Evolutionary conservation across 768 basidiomycete species (phyloP).

Genomic region (Dendrothele bispora): DNA sequence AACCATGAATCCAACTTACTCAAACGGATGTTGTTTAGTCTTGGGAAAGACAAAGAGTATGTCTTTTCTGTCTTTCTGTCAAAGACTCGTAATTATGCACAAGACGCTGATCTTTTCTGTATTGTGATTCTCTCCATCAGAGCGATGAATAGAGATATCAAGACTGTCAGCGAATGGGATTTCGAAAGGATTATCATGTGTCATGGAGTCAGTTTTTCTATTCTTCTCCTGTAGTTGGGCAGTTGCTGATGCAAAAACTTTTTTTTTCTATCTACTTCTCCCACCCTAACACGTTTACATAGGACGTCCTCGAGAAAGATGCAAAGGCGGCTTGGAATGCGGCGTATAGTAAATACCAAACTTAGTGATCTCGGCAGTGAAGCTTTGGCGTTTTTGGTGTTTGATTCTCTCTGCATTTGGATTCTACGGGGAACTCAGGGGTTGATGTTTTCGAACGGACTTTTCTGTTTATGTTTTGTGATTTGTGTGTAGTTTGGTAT

Average conservation of each 20-base stretch:
- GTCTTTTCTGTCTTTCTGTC: conserved; percentile 18
- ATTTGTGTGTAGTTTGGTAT: too few species aligned
- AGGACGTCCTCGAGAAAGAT: too few species aligned
- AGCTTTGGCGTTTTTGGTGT: too few species aligned
- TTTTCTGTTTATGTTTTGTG: too few species aligned
- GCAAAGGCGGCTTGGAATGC: too few species aligned
- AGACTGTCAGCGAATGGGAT: conserved; percentile 69
- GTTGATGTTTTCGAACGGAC: too few species aligned
- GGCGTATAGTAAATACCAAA: too few species aligned
- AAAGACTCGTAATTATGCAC: neutral
- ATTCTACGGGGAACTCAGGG: too few species aligned
- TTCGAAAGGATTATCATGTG: conserved; percentile 76
- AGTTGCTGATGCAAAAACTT: neutral
- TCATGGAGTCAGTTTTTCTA: conserved; percentile 43
- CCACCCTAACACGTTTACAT: too few species aligned
- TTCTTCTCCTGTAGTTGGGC: neutral
- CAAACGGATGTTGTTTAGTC: conserved; percentile 29
- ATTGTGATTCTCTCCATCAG: conserved; percentile 18
- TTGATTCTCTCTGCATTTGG: too few species aligned
- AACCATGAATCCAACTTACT: conserved; percentile 37
- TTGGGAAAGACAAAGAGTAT: conserved; percentile 39
- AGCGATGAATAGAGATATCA: conserved; percentile 62
- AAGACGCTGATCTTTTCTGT: neutral
- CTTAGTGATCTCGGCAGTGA: too few species aligned
- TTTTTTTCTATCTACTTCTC: too few species aligned